Base-by-base conservation (phyloP, 768 basidiomycete genomes). In the Russula sp. region DNA sequence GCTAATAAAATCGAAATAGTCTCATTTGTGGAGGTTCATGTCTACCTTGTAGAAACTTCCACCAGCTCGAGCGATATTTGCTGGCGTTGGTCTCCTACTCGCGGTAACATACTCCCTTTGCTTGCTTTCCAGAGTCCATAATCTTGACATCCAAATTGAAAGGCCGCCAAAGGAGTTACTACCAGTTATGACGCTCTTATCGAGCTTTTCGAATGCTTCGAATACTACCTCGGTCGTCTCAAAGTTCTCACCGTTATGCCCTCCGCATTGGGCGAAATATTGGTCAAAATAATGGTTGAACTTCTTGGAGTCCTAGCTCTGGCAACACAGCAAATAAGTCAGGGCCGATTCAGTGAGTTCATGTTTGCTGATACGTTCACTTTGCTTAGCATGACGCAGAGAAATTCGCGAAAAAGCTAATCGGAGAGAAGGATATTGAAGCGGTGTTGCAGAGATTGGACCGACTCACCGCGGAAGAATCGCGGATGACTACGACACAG, bases 221-320 rank as follows among this genome's bases (percentile, higher is more conserved):
- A 61, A n/a, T 22, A 28, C 9, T 61, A 44, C 52, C 52, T 61
- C 18, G 3, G n/a, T 5, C 52, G 42, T n/a, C 60, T 61, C 40
- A n/a, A 18, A 13, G 22, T 54, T 14, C 11, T 53, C 32, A 54
- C 53, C 2, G 16, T n/a, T 9, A 26, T 53, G 0, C 42, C 60
- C 9, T 9, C 14, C 1, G 8, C 28, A 3, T 6, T 60, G 26
- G 10, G 20, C 1, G 30, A 28, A 16, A 42, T 53, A n/a, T 28
- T 42, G 22, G 50, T 52, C 36, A 30, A 60, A 4, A 60, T 53
- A 40, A 44, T 44, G 51, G 59, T 48, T 7, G 59, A 60, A 32
- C 8, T 60, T 18, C 38, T 60, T 16, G 20, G 7, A 1, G 51
- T 60, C 14, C 51, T 60, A 16, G 59, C 59, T 2, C 50, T 60